These are phyloP conservation scores for Castanea crenata DNA, from an alignment of 306 rosid genomes.

Conservation along the genomic window DNA sequence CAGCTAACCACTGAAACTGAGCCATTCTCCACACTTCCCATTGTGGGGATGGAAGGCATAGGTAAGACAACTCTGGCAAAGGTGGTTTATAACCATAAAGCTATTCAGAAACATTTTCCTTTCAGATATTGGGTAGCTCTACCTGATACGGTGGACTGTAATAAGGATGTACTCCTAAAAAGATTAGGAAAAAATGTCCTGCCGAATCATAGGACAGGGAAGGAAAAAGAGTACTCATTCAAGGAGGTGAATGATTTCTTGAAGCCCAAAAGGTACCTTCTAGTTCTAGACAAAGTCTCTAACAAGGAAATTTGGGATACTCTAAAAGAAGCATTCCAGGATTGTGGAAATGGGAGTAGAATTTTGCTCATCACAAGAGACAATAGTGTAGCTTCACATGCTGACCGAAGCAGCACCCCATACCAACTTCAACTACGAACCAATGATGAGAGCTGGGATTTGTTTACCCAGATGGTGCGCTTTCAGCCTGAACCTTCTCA, in stretches of 20 bases:
- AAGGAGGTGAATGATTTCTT: too few relatives aligned
- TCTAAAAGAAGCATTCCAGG: not conserved
- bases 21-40: not conserved
- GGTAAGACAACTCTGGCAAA: constrained; percentile 23
- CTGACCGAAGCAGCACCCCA: not conserved
- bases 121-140: not conserved
- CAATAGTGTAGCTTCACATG: constrained; percentile 14
- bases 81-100: not conserved
- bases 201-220: too few relatives aligned
- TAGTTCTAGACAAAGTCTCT: constrained; percentile 9
- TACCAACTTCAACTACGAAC: constrained; percentile 26
- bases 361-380: constrained; percentile 29
- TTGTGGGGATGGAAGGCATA: constrained; percentile 19
- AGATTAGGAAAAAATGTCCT: too few relatives aligned
- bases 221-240: too few relatives aligned
- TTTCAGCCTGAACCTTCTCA: not conserved
- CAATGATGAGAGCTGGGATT: constrained; percentile 28
- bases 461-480: constrained; percentile 25
- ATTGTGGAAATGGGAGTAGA: constrained; percentile 12
- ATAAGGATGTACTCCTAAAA: too few relatives aligned
- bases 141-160: not conserved
- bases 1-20: not conserved
- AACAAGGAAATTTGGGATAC: not conserved
- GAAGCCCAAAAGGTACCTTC: not conserved
- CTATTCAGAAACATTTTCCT: not conserved